Evolutionary conservation across 805 yeast species (phyloP).

Genomic region (Helenozyma rhizophorensis): DNA sequence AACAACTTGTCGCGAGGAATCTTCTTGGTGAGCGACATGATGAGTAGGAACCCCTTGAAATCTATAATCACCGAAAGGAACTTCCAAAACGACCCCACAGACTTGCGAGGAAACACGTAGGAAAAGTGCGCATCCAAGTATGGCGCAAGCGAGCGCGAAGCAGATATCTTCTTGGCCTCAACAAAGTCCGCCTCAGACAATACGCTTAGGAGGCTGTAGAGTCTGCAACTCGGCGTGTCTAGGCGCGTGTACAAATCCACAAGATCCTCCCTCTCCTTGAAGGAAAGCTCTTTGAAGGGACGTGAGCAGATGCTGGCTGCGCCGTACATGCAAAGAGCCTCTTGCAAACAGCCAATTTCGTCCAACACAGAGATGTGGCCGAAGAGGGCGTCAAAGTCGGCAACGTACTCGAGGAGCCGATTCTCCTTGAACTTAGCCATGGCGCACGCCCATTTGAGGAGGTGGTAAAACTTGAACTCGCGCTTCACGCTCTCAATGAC

Average conservation of each 20-base stretch:
- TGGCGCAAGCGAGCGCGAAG: neutral
- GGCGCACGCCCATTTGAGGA: slow-evolving; percentile 20
- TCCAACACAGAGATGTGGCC: slow-evolving; percentile 2
- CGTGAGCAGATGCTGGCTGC: slow-evolving; percentile 22
- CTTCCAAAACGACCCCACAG: slow-evolving; percentile 15
- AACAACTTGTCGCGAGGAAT: slow-evolving; percentile 22
- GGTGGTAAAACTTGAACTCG: slow-evolving; percentile 22
- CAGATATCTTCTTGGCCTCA: slow-evolving; percentile 10
- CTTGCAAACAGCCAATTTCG: slow-evolving; percentile 3
- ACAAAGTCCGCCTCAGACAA: slow-evolving; percentile 20
- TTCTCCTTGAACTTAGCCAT: slow-evolving; percentile 22
- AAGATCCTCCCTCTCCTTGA: slow-evolving; percentile 13
- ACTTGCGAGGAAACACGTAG: slow-evolving; percentile 9
- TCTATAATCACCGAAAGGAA: slow-evolving; percentile 26
- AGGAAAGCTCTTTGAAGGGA: slow-evolving; percentile 25
- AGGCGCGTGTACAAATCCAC: slow-evolving; percentile 17
- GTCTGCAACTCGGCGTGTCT: neutral
- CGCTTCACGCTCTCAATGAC: slow-evolving; percentile 1
- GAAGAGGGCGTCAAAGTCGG: slow-evolving; percentile 18
- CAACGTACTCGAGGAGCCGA: slow-evolving; percentile 21
- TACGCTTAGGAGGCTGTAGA: slow-evolving; percentile 15
- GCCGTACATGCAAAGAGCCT: slow-evolving; percentile 21
- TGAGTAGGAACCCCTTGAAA: slow-evolving; percentile 26
- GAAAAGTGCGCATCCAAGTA: slow-evolving; percentile 7
- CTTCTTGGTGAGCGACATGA: slow-evolving; percentile 22